Evolutionary conservation across 108 stramenopile species (phyloP).

Genomic region (Licmophora abbreviata): DNA sequence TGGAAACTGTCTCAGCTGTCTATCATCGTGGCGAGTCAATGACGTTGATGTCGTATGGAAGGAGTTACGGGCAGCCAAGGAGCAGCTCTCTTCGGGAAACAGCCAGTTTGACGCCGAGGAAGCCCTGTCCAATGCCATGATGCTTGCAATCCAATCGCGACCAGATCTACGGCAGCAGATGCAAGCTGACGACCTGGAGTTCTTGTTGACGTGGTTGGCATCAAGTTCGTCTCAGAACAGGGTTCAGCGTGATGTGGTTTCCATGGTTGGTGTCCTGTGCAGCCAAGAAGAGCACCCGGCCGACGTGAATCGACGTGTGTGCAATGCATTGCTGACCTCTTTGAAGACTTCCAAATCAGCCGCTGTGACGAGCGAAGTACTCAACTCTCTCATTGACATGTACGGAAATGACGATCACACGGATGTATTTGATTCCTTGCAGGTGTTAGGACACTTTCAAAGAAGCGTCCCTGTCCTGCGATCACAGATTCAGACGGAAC

Average conservation of each 20-base stretch:
- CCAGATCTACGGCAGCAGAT: not conserved
- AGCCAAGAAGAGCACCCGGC: slow-evolving; percentile 18
- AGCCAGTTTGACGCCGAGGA: slow-evolving; percentile 4
- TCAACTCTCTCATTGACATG: slow-evolving; percentile 58
- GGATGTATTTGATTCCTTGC: slow-evolving; percentile 25
- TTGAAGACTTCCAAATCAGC: not conserved
- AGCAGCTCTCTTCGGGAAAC: not conserved
- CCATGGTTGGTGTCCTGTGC: slow-evolving; percentile 32
- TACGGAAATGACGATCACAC: slow-evolving; percentile 61
- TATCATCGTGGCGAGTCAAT: not conserved
- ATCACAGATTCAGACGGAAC: slow-evolving; percentile 14
- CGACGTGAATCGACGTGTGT: slow-evolving; percentile 21
- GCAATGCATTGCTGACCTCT: slow-evolving; percentile 15
- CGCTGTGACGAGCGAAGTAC: slow-evolving; percentile 22
- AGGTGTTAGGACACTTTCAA: slow-evolving; percentile 32
- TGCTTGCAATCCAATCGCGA: slow-evolving; percentile 4
- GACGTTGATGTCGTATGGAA: not conserved
- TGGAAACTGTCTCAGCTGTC: slow-evolving; percentile 13
- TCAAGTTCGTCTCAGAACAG: not conserved
- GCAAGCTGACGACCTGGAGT: slow-evolving; percentile 1
- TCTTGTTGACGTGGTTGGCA: not conserved
- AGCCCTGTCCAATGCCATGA: slow-evolving; percentile 5
- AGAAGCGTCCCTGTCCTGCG: slow-evolving; percentile 29
- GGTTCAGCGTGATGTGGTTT: slow-evolving; percentile 22
- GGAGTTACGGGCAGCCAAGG: not conserved